Conservation (phyloP, 495 filamentous ascomycete species). For the Parathielavia hyrcaniae region DNA sequence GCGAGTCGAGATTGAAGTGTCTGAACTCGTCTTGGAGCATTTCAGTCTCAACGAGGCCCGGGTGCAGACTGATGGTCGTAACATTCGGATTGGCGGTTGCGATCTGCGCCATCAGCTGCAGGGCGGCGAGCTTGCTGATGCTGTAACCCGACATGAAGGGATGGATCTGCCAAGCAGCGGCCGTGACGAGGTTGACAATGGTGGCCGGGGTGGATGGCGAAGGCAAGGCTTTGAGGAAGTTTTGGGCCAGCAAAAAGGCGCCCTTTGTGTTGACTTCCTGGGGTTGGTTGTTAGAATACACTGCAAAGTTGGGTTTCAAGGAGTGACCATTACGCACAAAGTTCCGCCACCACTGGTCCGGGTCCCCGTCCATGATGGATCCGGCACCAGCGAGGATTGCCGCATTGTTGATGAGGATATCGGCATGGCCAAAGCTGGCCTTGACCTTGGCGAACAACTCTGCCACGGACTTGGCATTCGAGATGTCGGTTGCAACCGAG, state of each 20-base stretch:
- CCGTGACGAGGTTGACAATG: constrained; percentile 7
- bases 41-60: constrained; percentile 11
- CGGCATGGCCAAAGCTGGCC: constrained; percentile 34
- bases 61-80: constrained; percentile 8
- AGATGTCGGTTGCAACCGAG: constrained; percentile 29
- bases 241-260: constrained; percentile 4
- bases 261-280: constrained; percentile 14
- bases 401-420: constrained; percentile 45
- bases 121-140: constrained; percentile 8
- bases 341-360: constrained; percentile 36
- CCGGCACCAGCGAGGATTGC: constrained; percentile 22
- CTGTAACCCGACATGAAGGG: constrained; percentile 11
- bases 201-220: constrained; percentile 6
- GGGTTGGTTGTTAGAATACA: not conserved
- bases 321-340: constrained; percentile 16
- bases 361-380: constrained; percentile 23
- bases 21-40: not conserved
- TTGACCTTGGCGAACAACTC: constrained; percentile 36
- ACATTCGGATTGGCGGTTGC: constrained; percentile 3
- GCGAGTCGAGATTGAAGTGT: constrained; percentile 1
- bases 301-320: no score
- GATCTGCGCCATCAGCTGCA: constrained; percentile 6
- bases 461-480: constrained; percentile 27
- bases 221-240: constrained; percentile 2
- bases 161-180: not conserved